These are phyloP conservation scores for Fusarium subglutinans DNA, from an alignment of 2,329 filamentous ascomycete genomes.

Conservation along the genomic window DNA sequence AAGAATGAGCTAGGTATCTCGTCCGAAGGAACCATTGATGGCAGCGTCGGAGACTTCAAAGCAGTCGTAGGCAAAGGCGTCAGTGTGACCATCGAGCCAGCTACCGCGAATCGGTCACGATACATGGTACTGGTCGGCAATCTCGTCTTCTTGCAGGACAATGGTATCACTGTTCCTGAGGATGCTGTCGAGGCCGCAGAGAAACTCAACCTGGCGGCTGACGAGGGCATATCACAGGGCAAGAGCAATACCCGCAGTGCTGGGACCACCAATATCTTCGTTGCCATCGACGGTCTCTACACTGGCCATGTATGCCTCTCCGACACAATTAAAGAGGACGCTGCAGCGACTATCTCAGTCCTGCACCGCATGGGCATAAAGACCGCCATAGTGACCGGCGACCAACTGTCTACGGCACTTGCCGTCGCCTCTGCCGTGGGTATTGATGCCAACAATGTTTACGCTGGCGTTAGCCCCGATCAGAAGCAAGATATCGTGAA, in stretches of 20 bases:
- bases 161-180: constrained; percentile 71
- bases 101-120: constrained; percentile 71
- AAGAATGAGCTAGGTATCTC: constrained; percentile 73
- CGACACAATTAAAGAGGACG: constrained; percentile 90
- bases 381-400: constrained; percentile 92
- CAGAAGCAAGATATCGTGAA: constrained; percentile 90
- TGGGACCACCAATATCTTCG: constrained; percentile 92
- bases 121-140: constrained; percentile 87
- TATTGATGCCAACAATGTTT: constrained; percentile 78
- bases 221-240: constrained; percentile 36
- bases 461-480: constrained; percentile 85
- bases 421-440: constrained; percentile 86
- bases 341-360: constrained; percentile 81
- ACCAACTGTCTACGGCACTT: constrained; percentile 84
- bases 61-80: constrained; percentile 87
- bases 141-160: constrained; percentile 76
- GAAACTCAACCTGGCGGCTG: constrained; percentile 57
- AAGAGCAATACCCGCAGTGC: constrained; percentile 51
- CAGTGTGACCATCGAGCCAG: constrained; percentile 81
- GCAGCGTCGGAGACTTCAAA: constrained; percentile 85
- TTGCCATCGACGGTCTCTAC: constrained; percentile 84
- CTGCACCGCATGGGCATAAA: constrained; percentile 86
- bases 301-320: constrained; percentile 84
- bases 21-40: constrained; percentile 79
- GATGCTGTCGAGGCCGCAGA: constrained; percentile 72